Percentiles rank a stretch among this genome's conserved stretches.
These are phyloP conservation scores for Colletotrichum higginsianum DNA, from an alignment of 2,329 filamentous ascomycete genomes.

Conservation along the genomic window DNA sequence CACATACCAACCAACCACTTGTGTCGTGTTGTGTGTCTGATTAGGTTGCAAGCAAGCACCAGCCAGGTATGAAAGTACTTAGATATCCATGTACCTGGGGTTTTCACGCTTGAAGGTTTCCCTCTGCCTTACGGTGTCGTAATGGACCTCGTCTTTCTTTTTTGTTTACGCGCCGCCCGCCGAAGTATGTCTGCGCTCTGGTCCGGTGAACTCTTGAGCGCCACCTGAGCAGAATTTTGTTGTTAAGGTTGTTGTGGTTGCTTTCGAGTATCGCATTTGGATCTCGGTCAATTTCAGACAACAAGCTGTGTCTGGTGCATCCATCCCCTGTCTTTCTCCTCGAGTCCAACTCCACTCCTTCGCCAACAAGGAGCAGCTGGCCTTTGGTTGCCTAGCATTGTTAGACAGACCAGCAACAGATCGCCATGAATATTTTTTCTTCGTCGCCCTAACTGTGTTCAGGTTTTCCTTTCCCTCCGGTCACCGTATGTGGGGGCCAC, in stretches of 20 bases:
- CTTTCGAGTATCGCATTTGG: background rate
- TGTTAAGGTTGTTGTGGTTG: background rate
- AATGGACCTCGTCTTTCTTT: background rate
- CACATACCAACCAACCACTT: too few species aligned
- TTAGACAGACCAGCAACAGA: background rate
- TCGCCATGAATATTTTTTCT: background rate
- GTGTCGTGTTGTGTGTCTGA: background rate
- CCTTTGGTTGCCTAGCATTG: background rate
- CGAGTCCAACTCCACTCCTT: background rate
- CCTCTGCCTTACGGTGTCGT: background rate
- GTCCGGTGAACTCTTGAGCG: too few species aligned
- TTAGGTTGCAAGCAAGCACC: background rate
- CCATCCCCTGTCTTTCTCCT: background rate
- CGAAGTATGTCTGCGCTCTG: background rate
- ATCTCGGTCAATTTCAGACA: background rate
- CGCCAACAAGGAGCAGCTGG: background rate
- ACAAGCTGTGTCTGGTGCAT: background rate
- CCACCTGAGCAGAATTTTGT: background rate
- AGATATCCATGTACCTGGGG: background rate
- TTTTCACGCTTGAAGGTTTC: background rate
- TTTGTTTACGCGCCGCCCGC: background rate
- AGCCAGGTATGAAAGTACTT: background rate
- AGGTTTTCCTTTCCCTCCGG: background rate
- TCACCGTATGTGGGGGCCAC: conserved; percentile 17
- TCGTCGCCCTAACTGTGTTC: background rate